Conservation (phyloP, 2,329 filamentous ascomycete species). For the Annulohypoxylon truncatum region DNA sequence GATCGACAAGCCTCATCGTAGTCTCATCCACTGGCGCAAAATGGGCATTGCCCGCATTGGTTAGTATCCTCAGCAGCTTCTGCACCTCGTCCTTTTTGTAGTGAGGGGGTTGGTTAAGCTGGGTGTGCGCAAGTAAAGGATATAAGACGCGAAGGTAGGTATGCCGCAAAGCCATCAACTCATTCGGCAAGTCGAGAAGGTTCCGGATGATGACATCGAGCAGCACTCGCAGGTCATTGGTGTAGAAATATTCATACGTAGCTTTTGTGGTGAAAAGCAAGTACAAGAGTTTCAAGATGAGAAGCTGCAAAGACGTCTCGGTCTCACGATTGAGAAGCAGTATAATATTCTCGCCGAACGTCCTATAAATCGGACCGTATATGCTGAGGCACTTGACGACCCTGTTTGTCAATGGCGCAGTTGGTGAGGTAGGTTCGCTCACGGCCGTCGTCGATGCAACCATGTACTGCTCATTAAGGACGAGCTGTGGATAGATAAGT, state of each 20-base stretch:
- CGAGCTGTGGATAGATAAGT: constrained; percentile 68
- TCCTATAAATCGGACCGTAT: constrained; percentile 84
- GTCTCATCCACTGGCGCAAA: constrained; percentile 86
- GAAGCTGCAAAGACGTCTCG: constrained; percentile 90
- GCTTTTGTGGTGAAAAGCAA: constrained; percentile 91
- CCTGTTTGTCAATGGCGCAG: constrained; percentile 81
- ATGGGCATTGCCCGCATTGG: constrained; percentile 73
- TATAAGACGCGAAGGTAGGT: constrained; percentile 95
- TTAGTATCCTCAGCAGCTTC: constrained; percentile 78
- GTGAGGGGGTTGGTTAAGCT: constrained; percentile 84
- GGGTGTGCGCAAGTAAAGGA: constrained; percentile 90
- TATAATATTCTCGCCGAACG: constrained; percentile 98
- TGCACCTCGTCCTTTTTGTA: constrained; percentile 92
- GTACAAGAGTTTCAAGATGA: constrained; percentile 97
- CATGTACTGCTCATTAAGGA: constrained; percentile 99
- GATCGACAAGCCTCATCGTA: constrained; percentile 78
- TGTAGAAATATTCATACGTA: constrained; percentile 98
- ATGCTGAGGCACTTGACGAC: constrained; percentile 91
- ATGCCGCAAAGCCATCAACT: constrained; percentile 80
- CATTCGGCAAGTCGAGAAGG: constrained; percentile 92
- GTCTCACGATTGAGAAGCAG: constrained; percentile 93
- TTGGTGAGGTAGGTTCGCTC: constrained; percentile 53
- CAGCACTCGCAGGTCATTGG: constrained; percentile 93
- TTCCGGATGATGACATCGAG: constrained; percentile 97
- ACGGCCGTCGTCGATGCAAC: constrained; percentile 71